phyloP scores from a whole-genome alignment of 345 rosid species.

The Ceriops zippeliana region DNA sequence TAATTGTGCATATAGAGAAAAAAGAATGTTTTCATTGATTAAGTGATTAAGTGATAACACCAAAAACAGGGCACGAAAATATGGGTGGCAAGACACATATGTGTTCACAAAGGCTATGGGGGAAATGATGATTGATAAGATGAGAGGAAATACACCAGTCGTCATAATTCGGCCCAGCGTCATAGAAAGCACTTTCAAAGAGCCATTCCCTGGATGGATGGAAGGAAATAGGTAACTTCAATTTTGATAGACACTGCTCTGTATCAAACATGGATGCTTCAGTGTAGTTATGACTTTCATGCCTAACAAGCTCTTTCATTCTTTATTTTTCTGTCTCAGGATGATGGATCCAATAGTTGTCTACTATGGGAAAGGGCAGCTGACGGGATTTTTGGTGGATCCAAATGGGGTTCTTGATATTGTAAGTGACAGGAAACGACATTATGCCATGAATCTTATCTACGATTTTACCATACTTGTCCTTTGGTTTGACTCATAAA shows the following conservation, averaged over 20 bases:
- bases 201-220: constrained; percentile 99
- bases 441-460: too few relatives aligned
- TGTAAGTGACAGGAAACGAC: constrained; percentile 32
- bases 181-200: constrained; percentile 82
- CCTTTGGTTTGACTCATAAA: too few relatives aligned
- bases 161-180: constrained; percentile 82
- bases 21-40: not conserved
- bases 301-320: not conserved
- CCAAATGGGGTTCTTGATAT: constrained; percentile 90
- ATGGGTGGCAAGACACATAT: constrained; percentile 93
- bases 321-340: constrained; percentile 30
- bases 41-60: constrained; percentile 7
- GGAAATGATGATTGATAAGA: constrained; percentile 77
- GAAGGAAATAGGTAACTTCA: constrained; percentile 76
- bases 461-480: too few relatives aligned
- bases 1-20: too few relatives aligned
- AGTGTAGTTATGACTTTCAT: not conserved
- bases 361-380: constrained; percentile 92
- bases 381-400: constrained; percentile 77
- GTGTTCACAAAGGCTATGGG: constrained; percentile 99
- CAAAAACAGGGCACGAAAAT: constrained; percentile 59
- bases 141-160: constrained; percentile 75
- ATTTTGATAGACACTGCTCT: not conserved
- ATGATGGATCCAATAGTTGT: constrained; percentile 97
- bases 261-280: too few relatives aligned